Evolutionary conservation across 345 rosid genomes (phyloP).

Genomic region (Acer negundo): DNA sequence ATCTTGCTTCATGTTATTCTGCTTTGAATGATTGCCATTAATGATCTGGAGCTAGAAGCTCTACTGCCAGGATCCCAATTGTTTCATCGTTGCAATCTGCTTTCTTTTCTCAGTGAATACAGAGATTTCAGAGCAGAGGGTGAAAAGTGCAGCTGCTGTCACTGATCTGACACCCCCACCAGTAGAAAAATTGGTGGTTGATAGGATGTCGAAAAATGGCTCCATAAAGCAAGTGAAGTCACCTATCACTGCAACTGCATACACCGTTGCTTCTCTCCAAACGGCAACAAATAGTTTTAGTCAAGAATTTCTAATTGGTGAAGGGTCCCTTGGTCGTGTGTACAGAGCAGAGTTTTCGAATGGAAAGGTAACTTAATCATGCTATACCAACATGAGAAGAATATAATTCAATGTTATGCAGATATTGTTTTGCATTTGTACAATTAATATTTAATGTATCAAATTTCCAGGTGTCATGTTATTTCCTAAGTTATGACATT

Average conservation of each 20-base stretch:
- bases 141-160: slow-evolving; percentile 64
- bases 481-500: background rate
- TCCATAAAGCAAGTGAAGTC: slow-evolving; percentile 70
- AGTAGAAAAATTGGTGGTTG: slow-evolving; percentile 65
- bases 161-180: slow-evolving; percentile 75
- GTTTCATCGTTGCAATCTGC: slow-evolving; percentile 9
- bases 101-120: slow-evolving; percentile 36
- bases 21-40: background rate
- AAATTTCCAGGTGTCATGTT: background rate
- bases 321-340: slow-evolving; percentile 98
- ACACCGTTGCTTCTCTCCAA: slow-evolving; percentile 87
- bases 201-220: slow-evolving; percentile 65
- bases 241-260: slow-evolving; percentile 75
- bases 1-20: slow-evolving; percentile 3
- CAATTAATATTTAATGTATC: background rate
- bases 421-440: slow-evolving; percentile 2
- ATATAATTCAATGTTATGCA: background rate
- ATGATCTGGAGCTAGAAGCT: slow-evolving; percentile 18
- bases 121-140: slow-evolving; percentile 68
- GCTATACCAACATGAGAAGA: background rate
- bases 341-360: slow-evolving; percentile 85
- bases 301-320: slow-evolving; percentile 90
- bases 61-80: background rate
- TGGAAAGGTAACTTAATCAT: slow-evolving; percentile 63
- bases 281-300: slow-evolving; percentile 89